These are phyloP conservation scores for Daldinia vernicosa DNA, from an alignment of 495 filamentous ascomycete genomes.

Conservation along the genomic window DNA sequence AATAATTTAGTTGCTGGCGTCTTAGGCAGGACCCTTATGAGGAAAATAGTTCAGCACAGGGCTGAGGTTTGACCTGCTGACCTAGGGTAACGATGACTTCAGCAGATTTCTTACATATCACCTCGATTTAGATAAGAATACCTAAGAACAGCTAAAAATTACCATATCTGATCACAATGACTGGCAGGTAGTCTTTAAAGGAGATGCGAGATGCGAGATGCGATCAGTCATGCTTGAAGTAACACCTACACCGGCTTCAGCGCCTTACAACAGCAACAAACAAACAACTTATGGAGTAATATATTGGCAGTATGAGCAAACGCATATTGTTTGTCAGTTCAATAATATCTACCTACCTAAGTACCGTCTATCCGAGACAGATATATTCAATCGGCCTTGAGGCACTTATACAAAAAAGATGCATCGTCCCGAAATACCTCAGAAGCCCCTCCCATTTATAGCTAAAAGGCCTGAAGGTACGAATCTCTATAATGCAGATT, in stretches of 20 bases:
- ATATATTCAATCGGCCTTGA: neutral
- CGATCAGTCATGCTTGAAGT: neutral
- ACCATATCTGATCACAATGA: neutral
- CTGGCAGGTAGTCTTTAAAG: neutral
- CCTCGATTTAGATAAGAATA: neutral
- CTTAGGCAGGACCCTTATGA: neutral
- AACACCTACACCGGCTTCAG: neutral
- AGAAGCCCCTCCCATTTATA: slow-evolving; percentile 11
- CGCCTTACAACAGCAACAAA: neutral
- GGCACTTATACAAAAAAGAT: neutral
- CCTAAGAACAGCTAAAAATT: neutral
- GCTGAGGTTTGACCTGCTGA: neutral
- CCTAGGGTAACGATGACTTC: neutral
- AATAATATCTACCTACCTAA: neutral
- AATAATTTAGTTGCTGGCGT: neutral
- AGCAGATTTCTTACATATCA: neutral
- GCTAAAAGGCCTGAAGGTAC: neutral
- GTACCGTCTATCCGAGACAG: too few relatives aligned
- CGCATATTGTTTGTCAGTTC: neutral
- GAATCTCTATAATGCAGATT: slow-evolving; percentile 16
- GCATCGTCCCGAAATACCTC: slow-evolving; percentile 16
- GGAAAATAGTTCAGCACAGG: neutral
- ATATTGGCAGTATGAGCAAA: neutral
- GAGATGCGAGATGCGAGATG: neutral
- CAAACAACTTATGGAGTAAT: neutral